Evolutionary conservation across 495 filamentous ascomycete species (phyloP), one percentile per base, ranked within the genome.

Genomic region (Apodospora peruviana): DNA sequence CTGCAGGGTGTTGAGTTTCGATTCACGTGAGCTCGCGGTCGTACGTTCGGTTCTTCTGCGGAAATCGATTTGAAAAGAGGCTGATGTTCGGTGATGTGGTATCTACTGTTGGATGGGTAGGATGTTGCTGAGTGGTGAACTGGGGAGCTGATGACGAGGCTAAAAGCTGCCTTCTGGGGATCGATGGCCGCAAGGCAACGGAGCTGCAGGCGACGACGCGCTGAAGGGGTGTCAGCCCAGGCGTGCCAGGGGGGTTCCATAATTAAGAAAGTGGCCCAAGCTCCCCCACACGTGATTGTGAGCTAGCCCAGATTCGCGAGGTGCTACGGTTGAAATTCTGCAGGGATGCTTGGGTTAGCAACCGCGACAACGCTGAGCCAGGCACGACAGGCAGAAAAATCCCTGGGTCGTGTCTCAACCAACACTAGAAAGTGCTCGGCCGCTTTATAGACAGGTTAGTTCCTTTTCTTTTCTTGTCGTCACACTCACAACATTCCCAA

Each of bases 141-240:
- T n/a, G n/a, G n/a, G 20, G 19, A 62, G 65, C 61, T 62, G 66
- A 66, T 68, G 65, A 69, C 64, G 64, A 67, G 61, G 64, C 64
- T 60, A 57, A 58, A 7, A 18, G 64, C 58, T 67, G 66, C 64
- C 64, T 65, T 67, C 50, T 43, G 46, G 29, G n/a, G n/a, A n/a
- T n/a, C n/a, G n/a, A n/a, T n/a, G n/a, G n/a, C n/a, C n/a, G n/a
- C n/a, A n/a, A n/a, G n/a, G n/a, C 43, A 45, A 18, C 17, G 43
- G 17, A 35, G 24, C 24, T 45, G 43, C n/a, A 29, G 43, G 19
- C 32, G 43, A 18, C 43, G 17, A 27, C 14, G 23, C 23, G n/a
- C n/a, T n/a, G n/a, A n/a, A n/a, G n/a, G n/a, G n/a, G n/a, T n/a
- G n/a, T n/a, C n/a, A n/a, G n/a, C n/a, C n/a, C n/a, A n/a, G n/a